Percentiles rank a stretch among this genome's conserved stretches.
Conservation (phyloP, 805 yeast species). For the Kazachstania martiniae region DNA sequence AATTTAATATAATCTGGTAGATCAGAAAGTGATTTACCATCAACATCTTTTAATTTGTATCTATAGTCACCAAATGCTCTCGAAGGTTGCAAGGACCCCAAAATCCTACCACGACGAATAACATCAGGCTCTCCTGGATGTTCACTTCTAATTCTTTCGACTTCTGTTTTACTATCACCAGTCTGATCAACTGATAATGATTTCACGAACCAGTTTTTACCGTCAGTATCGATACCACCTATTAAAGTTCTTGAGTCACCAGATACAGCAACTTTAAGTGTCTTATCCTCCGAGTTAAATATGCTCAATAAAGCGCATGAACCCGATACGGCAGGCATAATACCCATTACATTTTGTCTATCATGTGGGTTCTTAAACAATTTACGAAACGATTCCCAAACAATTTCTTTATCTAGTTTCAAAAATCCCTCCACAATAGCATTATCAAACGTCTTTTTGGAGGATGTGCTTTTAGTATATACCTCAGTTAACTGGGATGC, state of each 20-base stretch:
- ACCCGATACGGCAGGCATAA: slow-evolving; percentile 91
- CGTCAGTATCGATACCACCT: slow-evolving; percentile 54
- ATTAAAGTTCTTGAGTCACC: slow-evolving; percentile 93
- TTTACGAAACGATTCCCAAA: slow-evolving; percentile 58
- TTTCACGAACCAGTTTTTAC: slow-evolving; percentile 81
- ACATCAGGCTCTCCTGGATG: slow-evolving; percentile 89
- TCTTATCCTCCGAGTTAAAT: slow-evolving; percentile 64
- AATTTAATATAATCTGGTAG: slow-evolving; percentile 72
- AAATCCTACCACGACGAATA: slow-evolving; percentile 74
- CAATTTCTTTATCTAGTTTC: slow-evolving; percentile 78
- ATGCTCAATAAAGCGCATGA: slow-evolving; percentile 85
- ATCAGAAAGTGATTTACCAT: slow-evolving; percentile 33
- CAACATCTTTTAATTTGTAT: slow-evolving; percentile 64
- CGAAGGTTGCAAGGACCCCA: slow-evolving; percentile 90
- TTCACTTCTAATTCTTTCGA: slow-evolving; percentile 66
- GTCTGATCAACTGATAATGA: slow-evolving; percentile 89
- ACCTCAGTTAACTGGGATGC: slow-evolving; percentile 61
- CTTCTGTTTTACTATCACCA: slow-evolving; percentile 84
- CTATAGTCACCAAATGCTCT: slow-evolving; percentile 97
- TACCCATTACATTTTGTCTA: slow-evolving; percentile 44
- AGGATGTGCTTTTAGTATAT: slow-evolving; percentile 31
- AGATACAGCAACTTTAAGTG: slow-evolving; percentile 82
- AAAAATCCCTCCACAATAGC: slow-evolving; percentile 76
- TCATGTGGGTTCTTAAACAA: slow-evolving; percentile 53
- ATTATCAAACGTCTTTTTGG: slow-evolving; percentile 55